phyloP scores from a whole-genome alignment of 768 basidiomycete genomes.

The Austroboletus festivus region DNA sequence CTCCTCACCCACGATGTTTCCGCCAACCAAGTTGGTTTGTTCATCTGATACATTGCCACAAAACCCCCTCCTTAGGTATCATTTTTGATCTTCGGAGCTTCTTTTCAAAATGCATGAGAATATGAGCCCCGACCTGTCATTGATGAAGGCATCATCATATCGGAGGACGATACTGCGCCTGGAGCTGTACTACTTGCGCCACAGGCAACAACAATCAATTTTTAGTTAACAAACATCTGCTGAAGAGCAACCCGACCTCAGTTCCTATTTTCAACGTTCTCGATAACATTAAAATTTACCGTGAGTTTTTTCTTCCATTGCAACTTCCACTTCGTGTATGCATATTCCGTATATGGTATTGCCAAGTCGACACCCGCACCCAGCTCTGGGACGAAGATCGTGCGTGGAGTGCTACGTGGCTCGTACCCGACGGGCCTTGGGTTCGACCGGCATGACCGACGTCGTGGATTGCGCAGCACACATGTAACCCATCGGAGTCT shows the following conservation, averaged over 20 bases:
- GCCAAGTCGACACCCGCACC: neutral
- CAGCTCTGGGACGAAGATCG: no score
- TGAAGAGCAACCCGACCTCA: conserved; percentile 4
- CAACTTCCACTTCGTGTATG: neutral
- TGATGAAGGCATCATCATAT: conserved; percentile 5
- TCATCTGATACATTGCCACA: conserved; percentile 7
- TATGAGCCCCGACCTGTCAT: neutral
- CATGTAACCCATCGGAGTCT: no score
- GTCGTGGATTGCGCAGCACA: no score
- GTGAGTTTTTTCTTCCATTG: neutral
- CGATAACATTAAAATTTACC: neutral
- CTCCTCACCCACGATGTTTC: conserved; percentile 10
- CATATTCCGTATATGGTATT: neutral
- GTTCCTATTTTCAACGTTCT: conserved; percentile 5
- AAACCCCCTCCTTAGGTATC: conserved; percentile 5
- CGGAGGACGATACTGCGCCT: conserved; percentile 5
- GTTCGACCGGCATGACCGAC: no score
- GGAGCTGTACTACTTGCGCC: conserved; percentile 3
- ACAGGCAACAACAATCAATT: conserved; percentile 15
- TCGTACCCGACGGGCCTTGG: no score
- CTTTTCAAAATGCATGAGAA: neutral
- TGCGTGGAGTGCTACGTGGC: no score
- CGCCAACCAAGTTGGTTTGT: conserved; percentile 7
- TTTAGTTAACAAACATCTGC: conserved; percentile 1
- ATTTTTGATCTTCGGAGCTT: neutral